Evolutionary conservation across 2,329 filamentous ascomycete species (phyloP).

Genomic region (Aureobasidium sp.): DNA sequence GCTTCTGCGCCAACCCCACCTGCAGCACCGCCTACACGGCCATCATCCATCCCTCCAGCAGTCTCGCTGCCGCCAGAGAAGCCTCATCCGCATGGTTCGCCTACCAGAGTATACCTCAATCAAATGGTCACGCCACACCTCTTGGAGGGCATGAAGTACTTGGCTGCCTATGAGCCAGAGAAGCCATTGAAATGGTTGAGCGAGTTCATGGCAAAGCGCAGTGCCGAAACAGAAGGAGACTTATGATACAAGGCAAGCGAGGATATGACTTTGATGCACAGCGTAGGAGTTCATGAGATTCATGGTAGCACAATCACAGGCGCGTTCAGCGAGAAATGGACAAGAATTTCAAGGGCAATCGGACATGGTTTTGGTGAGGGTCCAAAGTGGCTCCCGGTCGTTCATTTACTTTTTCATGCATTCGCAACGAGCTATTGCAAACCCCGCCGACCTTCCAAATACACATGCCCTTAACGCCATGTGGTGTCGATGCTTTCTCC

Average conservation of each 20-base stretch:
- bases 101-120: slow-evolving; percentile 44
- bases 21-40: slow-evolving; percentile 27
- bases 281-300: slow-evolving; percentile 16
- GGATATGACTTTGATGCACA: slow-evolving; percentile 6
- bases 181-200: slow-evolving; percentile 45
- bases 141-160: slow-evolving; percentile 46
- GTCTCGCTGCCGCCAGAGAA: slow-evolving; percentile 26
- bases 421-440: slow-evolving; percentile 16
- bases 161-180: slow-evolving; percentile 44
- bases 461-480: slow-evolving; percentile 18
- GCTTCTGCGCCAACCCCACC: slow-evolving; percentile 17
- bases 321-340: background rate
- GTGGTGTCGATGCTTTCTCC: slow-evolving; percentile 11
- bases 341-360: background rate
- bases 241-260: background rate
- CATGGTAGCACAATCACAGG: background rate
- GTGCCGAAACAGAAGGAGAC: slow-evolving; percentile 41
- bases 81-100: slow-evolving; percentile 41
- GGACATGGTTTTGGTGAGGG: slow-evolving; percentile 5
- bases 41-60: slow-evolving; percentile 23
- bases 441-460: slow-evolving; percentile 14
- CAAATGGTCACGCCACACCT: slow-evolving; percentile 44
- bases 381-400: slow-evolving; percentile 11
- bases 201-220: slow-evolving; percentile 42
- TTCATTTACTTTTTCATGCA: slow-evolving; percentile 14